phyloP scores from a whole-genome alignment of 2,329 filamentous ascomycete genomes.

The Penicillium sp. region DNA sequence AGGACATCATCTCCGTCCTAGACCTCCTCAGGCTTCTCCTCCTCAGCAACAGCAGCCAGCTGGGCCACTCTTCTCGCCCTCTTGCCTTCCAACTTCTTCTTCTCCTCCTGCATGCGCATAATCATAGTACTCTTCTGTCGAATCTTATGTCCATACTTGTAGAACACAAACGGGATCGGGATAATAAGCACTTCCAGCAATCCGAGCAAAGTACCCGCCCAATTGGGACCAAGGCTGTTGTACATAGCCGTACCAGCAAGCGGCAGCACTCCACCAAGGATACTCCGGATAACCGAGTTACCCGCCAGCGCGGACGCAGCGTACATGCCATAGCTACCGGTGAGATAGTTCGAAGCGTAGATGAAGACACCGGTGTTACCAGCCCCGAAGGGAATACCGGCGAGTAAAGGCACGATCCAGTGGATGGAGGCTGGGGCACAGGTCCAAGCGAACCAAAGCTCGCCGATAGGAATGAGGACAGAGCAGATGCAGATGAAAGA shows the following conservation, averaged over 20 bases:
- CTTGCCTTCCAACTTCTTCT: constrained; percentile 48
- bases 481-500: constrained; percentile 77
- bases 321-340: constrained; percentile 76
- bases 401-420: constrained; percentile 77
- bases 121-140: constrained; percentile 58
- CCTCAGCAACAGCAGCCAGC: constrained; percentile 5
- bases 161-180: constrained; percentile 79
- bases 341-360: constrained; percentile 78
- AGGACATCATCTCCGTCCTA: constrained; percentile 14
- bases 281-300: constrained; percentile 71
- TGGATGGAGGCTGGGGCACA: constrained; percentile 74
- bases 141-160: constrained; percentile 60
- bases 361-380: constrained; percentile 81
- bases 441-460: constrained; percentile 88
- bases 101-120: constrained; percentile 57
- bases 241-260: constrained; percentile 76
- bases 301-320: constrained; percentile 78
- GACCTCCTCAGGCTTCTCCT: constrained; percentile 18
- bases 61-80: constrained; percentile 22
- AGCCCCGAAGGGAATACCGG: constrained; percentile 75
- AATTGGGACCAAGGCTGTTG: constrained; percentile 66
- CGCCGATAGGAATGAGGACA: constrained; percentile 71
- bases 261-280: constrained; percentile 76
- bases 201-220: constrained; percentile 75
- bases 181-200: constrained; percentile 72